These are phyloP conservation scores for Phalaenopsis equestris DNA, from an alignment of 106 monocot genomes.

Conservation along the genomic window DNA sequence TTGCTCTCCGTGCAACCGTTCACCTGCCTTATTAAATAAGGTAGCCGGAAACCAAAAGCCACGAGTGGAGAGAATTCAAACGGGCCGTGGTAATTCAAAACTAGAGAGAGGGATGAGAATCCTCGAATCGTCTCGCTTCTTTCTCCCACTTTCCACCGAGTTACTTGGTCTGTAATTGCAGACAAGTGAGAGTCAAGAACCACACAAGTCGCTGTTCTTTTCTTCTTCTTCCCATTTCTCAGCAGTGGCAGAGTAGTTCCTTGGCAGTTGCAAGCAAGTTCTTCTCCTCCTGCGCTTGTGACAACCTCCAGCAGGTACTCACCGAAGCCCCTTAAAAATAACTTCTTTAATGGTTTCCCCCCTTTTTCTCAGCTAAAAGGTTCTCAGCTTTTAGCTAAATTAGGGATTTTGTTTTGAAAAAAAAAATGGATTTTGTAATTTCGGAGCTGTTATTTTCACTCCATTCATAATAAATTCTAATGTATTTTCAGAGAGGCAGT, in stretches of 20 bases:
- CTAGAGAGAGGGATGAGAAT: not conserved
- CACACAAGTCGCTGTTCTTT: not conserved
- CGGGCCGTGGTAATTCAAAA: not conserved
- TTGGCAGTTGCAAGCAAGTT: not conserved
- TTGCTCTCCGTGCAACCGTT: not conserved
- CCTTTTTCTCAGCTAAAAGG: not conserved
- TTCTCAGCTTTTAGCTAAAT: not conserved
- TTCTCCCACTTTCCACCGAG: not conserved
- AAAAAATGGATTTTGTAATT: not conserved
- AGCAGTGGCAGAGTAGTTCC: conserved; percentile 3
- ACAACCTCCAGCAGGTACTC: not conserved
- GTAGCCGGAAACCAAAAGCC: not conserved
- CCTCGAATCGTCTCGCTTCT: too few relatives aligned
- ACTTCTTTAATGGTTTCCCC: not conserved
- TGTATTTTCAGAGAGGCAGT: conserved; percentile 9
- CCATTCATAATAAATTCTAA: not conserved
- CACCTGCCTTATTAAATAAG: not conserved
- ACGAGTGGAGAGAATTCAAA: not conserved
- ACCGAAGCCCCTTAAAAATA: not conserved
- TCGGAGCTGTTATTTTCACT: not conserved
- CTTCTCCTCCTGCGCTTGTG: not conserved
- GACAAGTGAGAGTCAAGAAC: not conserved
- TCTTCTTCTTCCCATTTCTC: conserved; percentile 3
- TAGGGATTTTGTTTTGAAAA: not conserved
- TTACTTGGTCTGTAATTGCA: not conserved